These are phyloP conservation scores for Ilyonectria sp. DNA, from an alignment of 2,329 filamentous ascomycete species.

Conservation along the genomic window DNA sequence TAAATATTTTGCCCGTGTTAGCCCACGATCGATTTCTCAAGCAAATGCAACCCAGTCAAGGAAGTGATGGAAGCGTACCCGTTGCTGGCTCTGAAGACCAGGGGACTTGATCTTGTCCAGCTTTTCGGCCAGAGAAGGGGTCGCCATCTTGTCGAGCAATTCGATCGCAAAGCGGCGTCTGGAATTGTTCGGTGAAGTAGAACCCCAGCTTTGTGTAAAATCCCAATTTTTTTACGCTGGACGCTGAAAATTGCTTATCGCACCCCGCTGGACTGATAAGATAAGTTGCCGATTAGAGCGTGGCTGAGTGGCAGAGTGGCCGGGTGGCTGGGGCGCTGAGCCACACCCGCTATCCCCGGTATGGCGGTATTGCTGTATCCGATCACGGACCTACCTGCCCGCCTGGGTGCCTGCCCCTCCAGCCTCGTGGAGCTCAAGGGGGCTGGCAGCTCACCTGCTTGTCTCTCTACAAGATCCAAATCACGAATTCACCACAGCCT, in stretches of 20 bases:
- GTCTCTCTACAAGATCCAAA: constrained; percentile 34
- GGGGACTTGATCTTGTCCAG: constrained; percentile 98
- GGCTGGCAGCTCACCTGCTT: constrained; percentile 40
- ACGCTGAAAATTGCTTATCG: constrained; percentile 49
- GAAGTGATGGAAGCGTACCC: constrained; percentile 68
- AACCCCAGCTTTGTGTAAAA: constrained; percentile 42
- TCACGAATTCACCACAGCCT: constrained; percentile 41
- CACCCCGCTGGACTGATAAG: constrained; percentile 49
- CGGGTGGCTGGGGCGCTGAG: constrained; percentile 7
- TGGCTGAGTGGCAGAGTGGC: constrained; percentile 25
- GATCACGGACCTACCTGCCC: constrained; percentile 41
- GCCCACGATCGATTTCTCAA: constrained; percentile 4
- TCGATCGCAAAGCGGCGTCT: constrained; percentile 46
- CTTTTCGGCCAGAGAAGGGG: constrained; percentile 81
- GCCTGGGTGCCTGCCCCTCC: constrained; percentile 48
- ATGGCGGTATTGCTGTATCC: constrained; percentile 52
- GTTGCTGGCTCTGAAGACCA: constrained; percentile 94
- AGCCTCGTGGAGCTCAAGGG: constrained; percentile 47
- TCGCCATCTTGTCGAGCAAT: constrained; percentile 61
- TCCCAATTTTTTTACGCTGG: constrained; percentile 47
- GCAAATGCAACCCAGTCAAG: constrained; percentile 24
- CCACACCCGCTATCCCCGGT: constrained; percentile 41
- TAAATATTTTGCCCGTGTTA: constrained; percentile 53
- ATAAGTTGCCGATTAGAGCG: constrained; percentile 1
- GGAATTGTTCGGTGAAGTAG: constrained; percentile 49